phyloP scores from a whole-genome alignment of 179 eudicot genomes.

The Drosera spatulata region DNA sequence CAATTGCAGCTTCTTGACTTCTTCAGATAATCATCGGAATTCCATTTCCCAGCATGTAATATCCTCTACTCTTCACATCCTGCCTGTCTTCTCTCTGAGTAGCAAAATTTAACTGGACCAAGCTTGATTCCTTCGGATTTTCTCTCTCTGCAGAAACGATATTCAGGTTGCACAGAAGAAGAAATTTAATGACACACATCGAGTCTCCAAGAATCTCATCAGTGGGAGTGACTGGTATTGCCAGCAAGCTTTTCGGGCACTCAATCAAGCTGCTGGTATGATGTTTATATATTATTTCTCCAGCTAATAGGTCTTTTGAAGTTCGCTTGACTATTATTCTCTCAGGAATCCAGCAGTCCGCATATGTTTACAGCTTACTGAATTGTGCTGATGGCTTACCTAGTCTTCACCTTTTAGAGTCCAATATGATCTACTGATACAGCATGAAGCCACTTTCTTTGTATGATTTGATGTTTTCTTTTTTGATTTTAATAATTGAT shows the following conservation, averaged over 20 bases:
- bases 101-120: no score
- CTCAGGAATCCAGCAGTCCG: no score
- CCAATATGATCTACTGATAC: not conserved
- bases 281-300: conserved; percentile 1
- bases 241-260: conserved; percentile 95
- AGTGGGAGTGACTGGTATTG: conserved; percentile 96
- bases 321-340: no score
- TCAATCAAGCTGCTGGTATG: conserved; percentile 97
- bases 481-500: no score
- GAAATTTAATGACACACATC: conserved; percentile 72
- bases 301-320: no score
- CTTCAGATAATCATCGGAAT: conserved; percentile 81
- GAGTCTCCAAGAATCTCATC: conserved; percentile 58
- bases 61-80: conserved; percentile 6
- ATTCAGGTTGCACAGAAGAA: conserved; percentile 78
- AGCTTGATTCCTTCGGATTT: not conserved
- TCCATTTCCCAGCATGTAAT: conserved; percentile 97
- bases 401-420: no score
- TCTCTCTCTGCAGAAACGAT: conserved; percentile 51
- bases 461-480: not conserved
- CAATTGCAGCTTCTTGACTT: conserved; percentile 33
- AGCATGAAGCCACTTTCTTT: not conserved
- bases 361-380: no score
- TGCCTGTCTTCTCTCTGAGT: conserved; percentile 3
- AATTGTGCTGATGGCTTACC: no score